Conservation (phyloP, 164 flowering plant genomes). For the Vitis riparia region DNA sequence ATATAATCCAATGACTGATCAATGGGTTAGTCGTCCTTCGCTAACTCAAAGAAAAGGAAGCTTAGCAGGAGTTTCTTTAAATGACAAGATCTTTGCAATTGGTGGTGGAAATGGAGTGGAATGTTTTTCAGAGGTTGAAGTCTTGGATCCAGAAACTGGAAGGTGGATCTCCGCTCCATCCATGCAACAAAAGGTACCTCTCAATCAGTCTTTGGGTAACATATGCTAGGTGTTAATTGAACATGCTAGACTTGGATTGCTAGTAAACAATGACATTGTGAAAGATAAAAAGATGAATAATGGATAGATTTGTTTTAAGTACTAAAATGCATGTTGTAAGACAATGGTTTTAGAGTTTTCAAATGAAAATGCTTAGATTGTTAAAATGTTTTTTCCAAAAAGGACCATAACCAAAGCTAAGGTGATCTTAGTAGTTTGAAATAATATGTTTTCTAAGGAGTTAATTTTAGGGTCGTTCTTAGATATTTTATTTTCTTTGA, state of each 20-base stretch:
- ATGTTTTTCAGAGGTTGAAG: slow-evolving; percentile 39
- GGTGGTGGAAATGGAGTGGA: slow-evolving; percentile 45
- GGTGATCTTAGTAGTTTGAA: too few relatives aligned
- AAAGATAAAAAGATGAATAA: too few relatives aligned
- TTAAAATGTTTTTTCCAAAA: too few relatives aligned
- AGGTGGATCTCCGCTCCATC: slow-evolving; percentile 34
- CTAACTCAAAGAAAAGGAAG: slow-evolving; percentile 31
- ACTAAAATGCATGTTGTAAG: not conserved
- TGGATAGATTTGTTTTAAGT: not conserved
- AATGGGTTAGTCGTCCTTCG: slow-evolving; percentile 38
- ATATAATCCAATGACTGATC: slow-evolving; percentile 27
- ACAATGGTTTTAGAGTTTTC: not conserved
- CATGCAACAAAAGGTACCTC: slow-evolving; percentile 40
- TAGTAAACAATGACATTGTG: not conserved
- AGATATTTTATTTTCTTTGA: too few relatives aligned
- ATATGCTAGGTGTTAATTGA: not conserved
- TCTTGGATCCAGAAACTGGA: slow-evolving; percentile 31
- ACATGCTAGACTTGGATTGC: not conserved
- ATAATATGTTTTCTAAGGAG: too few relatives aligned
- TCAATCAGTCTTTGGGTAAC: not conserved
- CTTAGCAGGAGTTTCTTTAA: slow-evolving; percentile 27
- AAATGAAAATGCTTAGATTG: not conserved
- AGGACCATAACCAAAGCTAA: too few relatives aligned
- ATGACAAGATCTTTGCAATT: slow-evolving; percentile 33
- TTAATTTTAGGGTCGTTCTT: too few relatives aligned